Evolutionary conservation across 768 basidiomycete species (phyloP), one percentile per base, ranked within the genome.

Genomic region (Amanita pallidorosea): DNA sequence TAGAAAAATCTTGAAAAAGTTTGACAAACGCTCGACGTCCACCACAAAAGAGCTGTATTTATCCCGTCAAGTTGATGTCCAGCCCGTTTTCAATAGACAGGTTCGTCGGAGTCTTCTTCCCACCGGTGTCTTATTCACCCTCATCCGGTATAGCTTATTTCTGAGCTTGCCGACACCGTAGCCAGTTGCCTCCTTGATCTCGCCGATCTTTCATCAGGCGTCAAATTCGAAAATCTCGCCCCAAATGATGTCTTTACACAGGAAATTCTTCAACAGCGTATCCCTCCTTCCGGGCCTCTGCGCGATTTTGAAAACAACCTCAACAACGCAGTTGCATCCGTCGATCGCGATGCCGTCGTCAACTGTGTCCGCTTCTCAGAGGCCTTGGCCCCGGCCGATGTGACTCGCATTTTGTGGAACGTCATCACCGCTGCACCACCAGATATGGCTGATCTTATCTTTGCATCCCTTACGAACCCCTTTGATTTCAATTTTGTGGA

Each of bases 11-110:
- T 67, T 97, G 54, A 98, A 99, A 63, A 99, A 99, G 64, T 99
- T 91, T 77, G 96, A 98, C 68, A 99, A 98, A 67, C 80, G 91
- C 43, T 92, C 92, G 34, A 96, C 84, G 38, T 92, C 89, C 1
- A 82, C 85, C 18, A 98, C 89, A n/a, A 97, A 93, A 62, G 96
- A 99, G 61, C 75, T 98, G 4, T 98, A 98, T 66, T 80, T 99
- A 17, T 80, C 89, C 42, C 81, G 96, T 27, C 96, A 98, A 63
- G 94, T 99, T 2, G 96, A 99, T 57, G 88, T 98, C n/a, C 96
- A 98, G 59, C 96, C 94, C 1, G 92, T 94, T 38, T 97, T 97
- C 69, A 94, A 97, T 62, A 74, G 94, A 67, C 91, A 94, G 72
- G 89, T 87, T 51, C 49, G 76, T 62, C n/a, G n/a, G 31, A 45